Conservation (phyloP, 2,329 filamentous ascomycete species). For the Neocucurbitaria cava region DNA sequence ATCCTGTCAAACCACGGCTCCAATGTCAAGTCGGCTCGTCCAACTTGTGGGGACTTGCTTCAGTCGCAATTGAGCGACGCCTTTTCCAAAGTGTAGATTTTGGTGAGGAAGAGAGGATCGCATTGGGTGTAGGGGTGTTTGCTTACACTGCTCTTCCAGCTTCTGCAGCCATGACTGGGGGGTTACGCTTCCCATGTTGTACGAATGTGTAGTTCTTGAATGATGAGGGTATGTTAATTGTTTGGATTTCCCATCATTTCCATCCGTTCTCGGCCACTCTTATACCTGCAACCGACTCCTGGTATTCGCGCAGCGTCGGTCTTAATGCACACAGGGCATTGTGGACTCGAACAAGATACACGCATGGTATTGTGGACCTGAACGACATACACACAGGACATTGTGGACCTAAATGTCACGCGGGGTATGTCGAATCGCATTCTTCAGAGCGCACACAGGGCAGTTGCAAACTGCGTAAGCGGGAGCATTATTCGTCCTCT, state of each 20-base stretch:
- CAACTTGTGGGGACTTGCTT: too few relatives aligned
- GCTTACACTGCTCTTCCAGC: neutral
- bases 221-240: neutral
- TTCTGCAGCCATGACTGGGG: neutral
- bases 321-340: too few relatives aligned
- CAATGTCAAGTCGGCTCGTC: too few relatives aligned
- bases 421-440: neutral
- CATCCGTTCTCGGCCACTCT: neutral
- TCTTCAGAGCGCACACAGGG: neutral
- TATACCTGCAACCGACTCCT: too few relatives aligned
- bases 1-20: neutral
- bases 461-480: neutral
- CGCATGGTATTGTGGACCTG: neutral
- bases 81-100: neutral
- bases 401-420: neutral
- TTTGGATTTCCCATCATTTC: too few relatives aligned
- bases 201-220: neutral
- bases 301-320: too few relatives aligned
- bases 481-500: neutral
- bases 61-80: too few relatives aligned
- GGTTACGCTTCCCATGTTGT: neutral
- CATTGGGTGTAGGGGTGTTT: neutral
- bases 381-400: neutral
- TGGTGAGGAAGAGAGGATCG: neutral
- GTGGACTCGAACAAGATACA: too few relatives aligned